Evolutionary conservation across 2,329 filamentous ascomycete species (phyloP), one percentile per base, ranked within the genome.

Genomic region (Dendryphion nanum): DNA sequence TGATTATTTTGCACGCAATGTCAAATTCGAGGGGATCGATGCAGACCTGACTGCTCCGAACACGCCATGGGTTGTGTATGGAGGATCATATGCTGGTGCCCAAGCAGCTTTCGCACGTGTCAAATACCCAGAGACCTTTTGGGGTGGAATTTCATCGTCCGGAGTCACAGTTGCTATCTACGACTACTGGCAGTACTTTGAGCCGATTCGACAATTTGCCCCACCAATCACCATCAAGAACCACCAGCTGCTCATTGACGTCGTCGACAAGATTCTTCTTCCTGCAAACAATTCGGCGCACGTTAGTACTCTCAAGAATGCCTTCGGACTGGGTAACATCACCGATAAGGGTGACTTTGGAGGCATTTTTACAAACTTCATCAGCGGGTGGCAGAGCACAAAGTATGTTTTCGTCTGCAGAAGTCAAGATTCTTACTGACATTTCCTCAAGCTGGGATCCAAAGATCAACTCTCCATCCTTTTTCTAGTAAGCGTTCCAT

Each of bases 41-140:
- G 55, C 76, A 17, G 76, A 89, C 46, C 66, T 93, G 24, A 87
- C 79, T 0, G 78, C 86, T 0, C 69, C 77, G 1, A 73, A 71
- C 3, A 81, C 80, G 0, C 79, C 88, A 0, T 93, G 83, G 68
- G 83, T 95, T 41, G 80, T 81, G 0, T 95, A 94, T 44, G 89
- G 89, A 2, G 88, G 88, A 1, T 89, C 85, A 0, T 95, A 95
- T 55, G 86, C 88, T 0, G 89, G 89, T 2, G 83, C 82, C 0
- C 85, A 90, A 49, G 85, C 82, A 34, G 86, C 89, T 0, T 84
- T 95, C 51, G 65, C 89, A 24, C 81, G 88, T 20, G 82, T 85
- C 41, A 60, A 83, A 13, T 94, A 95, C 59, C 88, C 89, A 0
- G 81, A 91, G 20, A 68, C 84, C 6, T 93, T 85, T 66, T 91